Percentiles rank a stretch among this genome's conserved stretches.
phyloP scores from a whole-genome alignment of 331 rosid species.

The Rhamnella rubrinervis region DNA sequence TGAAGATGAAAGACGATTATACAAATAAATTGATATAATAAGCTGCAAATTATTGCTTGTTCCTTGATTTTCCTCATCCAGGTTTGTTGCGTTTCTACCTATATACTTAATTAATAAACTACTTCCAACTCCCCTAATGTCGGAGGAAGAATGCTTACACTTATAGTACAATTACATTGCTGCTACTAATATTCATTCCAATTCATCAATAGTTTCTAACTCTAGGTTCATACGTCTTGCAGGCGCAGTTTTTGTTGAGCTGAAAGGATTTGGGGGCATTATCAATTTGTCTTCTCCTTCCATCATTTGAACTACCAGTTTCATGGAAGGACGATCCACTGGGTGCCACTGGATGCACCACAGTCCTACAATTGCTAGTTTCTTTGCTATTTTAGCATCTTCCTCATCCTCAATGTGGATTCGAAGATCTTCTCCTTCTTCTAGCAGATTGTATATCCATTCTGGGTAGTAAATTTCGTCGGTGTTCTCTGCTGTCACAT shows the following conservation, averaged over 20 bases:
- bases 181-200: background rate
- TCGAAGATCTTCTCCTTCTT: background rate
- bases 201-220: conserved; percentile 10
- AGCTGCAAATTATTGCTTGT: background rate
- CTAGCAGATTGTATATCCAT: conserved; percentile 12
- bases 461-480: background rate
- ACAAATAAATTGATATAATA: background rate
- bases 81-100: background rate
- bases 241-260: background rate
- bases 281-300: conserved; percentile 1
- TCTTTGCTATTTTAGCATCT: conserved; percentile 5
- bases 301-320: conserved; percentile 10
- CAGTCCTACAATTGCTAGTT: conserved; percentile 12
- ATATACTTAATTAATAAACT: background rate
- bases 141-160: no score
- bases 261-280: conserved; percentile 10
- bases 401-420: conserved; percentile 7
- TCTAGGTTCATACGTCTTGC: conserved; percentile 2
- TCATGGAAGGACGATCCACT: conserved; percentile 18
- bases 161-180: no score
- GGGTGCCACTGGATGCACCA: conserved; percentile 26
- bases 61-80: conserved; percentile 9
- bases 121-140: no score
- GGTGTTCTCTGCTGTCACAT: background rate
- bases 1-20: no score